These are phyloP conservation scores for Intubia oerlemansii DNA, from an alignment of 2,329 filamentous ascomycete species.

Conservation along the genomic window DNA sequence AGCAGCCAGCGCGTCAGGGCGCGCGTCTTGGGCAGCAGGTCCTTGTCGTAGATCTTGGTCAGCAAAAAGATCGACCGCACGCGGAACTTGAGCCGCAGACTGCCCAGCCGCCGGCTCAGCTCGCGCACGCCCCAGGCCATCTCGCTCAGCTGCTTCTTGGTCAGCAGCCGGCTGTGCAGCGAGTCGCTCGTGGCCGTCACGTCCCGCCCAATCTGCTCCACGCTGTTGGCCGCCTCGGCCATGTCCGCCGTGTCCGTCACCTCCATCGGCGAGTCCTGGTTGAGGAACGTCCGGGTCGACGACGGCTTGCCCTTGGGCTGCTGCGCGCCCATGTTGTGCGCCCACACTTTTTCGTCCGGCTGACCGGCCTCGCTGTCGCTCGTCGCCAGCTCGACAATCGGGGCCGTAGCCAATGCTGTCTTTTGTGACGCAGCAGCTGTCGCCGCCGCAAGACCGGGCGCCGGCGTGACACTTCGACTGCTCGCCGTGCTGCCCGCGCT, in stretches of 20 bases:
- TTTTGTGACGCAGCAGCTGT: too few species aligned
- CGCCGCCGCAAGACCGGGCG: too few species aligned
- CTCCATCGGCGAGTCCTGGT: too few species aligned
- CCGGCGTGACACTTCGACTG: too few species aligned
- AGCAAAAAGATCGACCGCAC: conserved; percentile 72
- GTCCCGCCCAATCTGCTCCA: too few species aligned
- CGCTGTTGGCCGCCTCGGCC: too few species aligned
- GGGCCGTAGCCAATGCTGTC: too few species aligned
- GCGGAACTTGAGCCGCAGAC: conserved; percentile 60
- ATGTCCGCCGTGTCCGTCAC: too few species aligned
- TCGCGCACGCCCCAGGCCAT: conserved; percentile 95
- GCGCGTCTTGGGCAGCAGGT: conserved; percentile 54
- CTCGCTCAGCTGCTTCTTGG: conserved; percentile 84
- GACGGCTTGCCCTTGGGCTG: too few species aligned
- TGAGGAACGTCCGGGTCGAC: too few species aligned
- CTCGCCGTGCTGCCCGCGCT: too few species aligned
- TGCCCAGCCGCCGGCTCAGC: conserved; percentile 66
- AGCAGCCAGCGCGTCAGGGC: conserved; percentile 68
- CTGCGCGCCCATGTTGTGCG: conserved; percentile 23
- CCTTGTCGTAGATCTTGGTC: conserved; percentile 77
- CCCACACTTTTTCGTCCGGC: conserved; percentile 34
- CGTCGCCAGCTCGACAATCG: conserved; percentile 19
- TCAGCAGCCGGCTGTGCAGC: conserved; percentile 52
- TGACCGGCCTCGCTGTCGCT: conserved; percentile 27
- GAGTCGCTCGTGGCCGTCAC: too few species aligned